Base-by-base conservation (phyloP, 352 stramenopile species). In the Elongisporangium undulatum region DNA sequence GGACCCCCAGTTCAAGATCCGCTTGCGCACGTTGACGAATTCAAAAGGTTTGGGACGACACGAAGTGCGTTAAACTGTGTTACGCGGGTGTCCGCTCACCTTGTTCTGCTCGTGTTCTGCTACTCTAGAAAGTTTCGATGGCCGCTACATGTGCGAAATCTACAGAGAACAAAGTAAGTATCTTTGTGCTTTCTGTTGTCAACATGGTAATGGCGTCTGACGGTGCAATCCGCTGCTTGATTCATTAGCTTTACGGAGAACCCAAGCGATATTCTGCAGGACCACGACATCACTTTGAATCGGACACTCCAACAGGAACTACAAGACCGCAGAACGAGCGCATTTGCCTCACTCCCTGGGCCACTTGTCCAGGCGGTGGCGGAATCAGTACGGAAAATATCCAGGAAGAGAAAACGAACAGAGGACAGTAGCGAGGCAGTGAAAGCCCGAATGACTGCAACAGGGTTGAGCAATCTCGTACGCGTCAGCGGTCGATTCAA, bases 101-200 rank as follows among this genome's bases (percentile, higher is more conserved):
- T 29, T 49, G n/a, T n/a, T 15, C 34, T 50, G 38, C 7, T 12
- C 56, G 51, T 16, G 10, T 10, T 22, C 15, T 49, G 2, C 10
- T 53, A n/a, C 10, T 26, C 12, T 56, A 93, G 84, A 5, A 90
- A 93, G 58, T 93, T 91, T 58, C 82, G 84, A 19, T 93, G 84
- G 84, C 84, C 84, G 34, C 63, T 85, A 48, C 79, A 77, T 38
- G 9, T 87, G 38, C 73, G 74, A 10, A 93, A 91, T 50, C 50
- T 90, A 23, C 72, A 71, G n/a, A 80, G 74, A 34, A 70, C 59
- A 15, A 68, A 80, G 84, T 92, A 72, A 53, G 75, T 74, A 29
- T 12, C 13, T 12, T 22, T 15, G n/a, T 34, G 20, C 13, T 64
- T 23, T 51, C 21, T 45, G 21, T 23, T 23, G 17, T 29, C 48